These are phyloP conservation scores for Termitomyces sp. DNA, from an alignment of 768 basidiomycete genomes.

Conservation along the genomic window DNA sequence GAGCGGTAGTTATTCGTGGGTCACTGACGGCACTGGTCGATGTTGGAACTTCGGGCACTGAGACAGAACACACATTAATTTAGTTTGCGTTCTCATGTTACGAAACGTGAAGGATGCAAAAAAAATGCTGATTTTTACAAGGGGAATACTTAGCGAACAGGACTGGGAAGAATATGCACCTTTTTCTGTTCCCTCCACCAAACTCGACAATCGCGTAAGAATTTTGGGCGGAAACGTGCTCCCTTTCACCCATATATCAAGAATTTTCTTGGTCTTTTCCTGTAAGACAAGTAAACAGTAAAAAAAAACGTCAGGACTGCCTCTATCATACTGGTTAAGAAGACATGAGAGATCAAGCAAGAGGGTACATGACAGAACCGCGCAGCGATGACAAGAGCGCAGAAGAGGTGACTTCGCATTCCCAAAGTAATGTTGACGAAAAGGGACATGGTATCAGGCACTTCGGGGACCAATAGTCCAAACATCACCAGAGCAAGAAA, in stretches of 20 bases:
- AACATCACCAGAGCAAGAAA: not conserved
- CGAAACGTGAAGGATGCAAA: constrained; percentile 36
- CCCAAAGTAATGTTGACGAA: not conserved
- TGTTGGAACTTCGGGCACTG: constrained; percentile 49
- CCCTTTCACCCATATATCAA: constrained; percentile 95
- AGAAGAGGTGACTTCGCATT: not conserved
- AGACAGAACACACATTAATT: constrained; percentile 61
- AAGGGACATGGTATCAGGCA: not conserved
- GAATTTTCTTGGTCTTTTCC: constrained; percentile 97
- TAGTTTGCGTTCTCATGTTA: constrained; percentile 65
- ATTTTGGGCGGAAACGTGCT: constrained; percentile 82
- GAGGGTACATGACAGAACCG: constrained; percentile 13
- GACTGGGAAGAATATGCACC: constrained; percentile 77
- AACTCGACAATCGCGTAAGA: constrained; percentile 67
- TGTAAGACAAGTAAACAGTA: constrained; percentile 41
- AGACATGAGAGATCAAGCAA: constrained; percentile 24
- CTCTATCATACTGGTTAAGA: constrained; percentile 24
- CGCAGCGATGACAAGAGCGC: not conserved
- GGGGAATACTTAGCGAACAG: constrained; percentile 82
- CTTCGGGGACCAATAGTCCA: not conserved
- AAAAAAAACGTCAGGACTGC: constrained; percentile 37
- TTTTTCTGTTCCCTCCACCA: constrained; percentile 72
- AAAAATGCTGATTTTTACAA: constrained; percentile 64
- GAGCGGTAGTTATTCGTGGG: constrained; percentile 33
- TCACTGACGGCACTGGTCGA: constrained; percentile 26